Conservation (phyloP, 177 flowering plant genomes). For the Tripterygium wilfordii region DNA sequence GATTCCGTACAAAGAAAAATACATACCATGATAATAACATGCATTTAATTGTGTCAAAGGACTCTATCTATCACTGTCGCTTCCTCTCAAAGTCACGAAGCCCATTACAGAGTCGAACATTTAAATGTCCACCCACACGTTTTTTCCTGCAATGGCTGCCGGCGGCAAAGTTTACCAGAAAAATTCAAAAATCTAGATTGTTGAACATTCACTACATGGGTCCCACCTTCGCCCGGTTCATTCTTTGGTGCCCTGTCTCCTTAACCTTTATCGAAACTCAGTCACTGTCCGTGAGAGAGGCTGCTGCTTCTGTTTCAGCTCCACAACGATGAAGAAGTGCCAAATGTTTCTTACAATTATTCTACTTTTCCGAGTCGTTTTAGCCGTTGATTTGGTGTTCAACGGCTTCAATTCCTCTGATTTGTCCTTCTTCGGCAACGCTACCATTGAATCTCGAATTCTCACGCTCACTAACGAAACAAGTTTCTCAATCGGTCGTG, state of each 20-base stretch:
- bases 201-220: no score
- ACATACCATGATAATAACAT: no score
- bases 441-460: conserved; percentile 35
- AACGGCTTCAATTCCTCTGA: conserved; percentile 53
- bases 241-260: neutral
- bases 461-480: conserved; percentile 48
- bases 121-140: no score
- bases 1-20: no score
- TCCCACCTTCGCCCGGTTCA: no score
- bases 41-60: no score
- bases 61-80: no score
- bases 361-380: conserved; percentile 8
- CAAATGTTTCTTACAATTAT: neutral
- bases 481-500: conserved; percentile 47
- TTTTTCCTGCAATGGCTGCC: no score
- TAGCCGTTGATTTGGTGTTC: conserved; percentile 56
- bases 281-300: neutral
- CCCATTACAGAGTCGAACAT: no score
- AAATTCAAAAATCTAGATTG: no score
- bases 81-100: no score
- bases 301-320: conserved; percentile 8
- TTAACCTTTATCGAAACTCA: neutral
- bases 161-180: no score
- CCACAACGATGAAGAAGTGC: conserved; percentile 11
- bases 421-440: conserved; percentile 35